A percentile compares a stretch with the other conserved stretches of the same genome.
Evolutionary conservation across 2,329 filamentous ascomycete species (phyloP).

Genomic region (Exophiala dermatitidis): DNA sequence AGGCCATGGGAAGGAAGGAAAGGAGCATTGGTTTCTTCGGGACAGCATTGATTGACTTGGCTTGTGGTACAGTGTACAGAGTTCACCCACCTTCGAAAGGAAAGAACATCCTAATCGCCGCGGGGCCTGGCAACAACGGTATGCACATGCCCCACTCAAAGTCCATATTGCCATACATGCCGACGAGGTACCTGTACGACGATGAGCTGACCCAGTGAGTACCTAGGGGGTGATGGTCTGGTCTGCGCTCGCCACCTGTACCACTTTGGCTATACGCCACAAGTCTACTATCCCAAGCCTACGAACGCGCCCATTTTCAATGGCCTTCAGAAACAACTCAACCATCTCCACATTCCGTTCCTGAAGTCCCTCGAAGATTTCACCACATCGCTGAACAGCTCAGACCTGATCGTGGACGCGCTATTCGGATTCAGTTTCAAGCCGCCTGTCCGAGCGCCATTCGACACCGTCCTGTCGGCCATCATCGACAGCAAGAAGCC

Average conservation of each 20-base stretch:
- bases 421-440: slow-evolving; percentile 96
- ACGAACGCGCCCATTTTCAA: slow-evolving; percentile 85
- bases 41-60: not conserved
- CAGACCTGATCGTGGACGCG: slow-evolving; percentile 82
- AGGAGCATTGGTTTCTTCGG: too few relatives aligned
- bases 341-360: slow-evolving; percentile 76
- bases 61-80: slow-evolving; percentile 59
- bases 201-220: not conserved
- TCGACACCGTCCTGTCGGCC: slow-evolving; percentile 69
- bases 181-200: not conserved
- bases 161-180: not conserved
- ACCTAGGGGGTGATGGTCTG: slow-evolving; percentile 77
- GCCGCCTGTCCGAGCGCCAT: slow-evolving; percentile 87
- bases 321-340: slow-evolving; percentile 76
- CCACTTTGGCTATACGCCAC: slow-evolving; percentile 85
- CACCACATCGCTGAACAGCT: slow-evolving; percentile 52
- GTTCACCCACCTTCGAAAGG: slow-evolving; percentile 70
- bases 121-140: slow-evolving; percentile 69
- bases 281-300: slow-evolving; percentile 87
- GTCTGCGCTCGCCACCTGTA: slow-evolving; percentile 87
- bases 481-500: slow-evolving; percentile 64
- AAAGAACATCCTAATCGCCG: slow-evolving; percentile 73
- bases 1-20: not conserved
- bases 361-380: slow-evolving; percentile 61
- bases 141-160: slow-evolving; percentile 8